Evolutionary conservation across 108 stramenopile genomes (phyloP).

Genomic region (Asterionellopsis glacialis): DNA sequence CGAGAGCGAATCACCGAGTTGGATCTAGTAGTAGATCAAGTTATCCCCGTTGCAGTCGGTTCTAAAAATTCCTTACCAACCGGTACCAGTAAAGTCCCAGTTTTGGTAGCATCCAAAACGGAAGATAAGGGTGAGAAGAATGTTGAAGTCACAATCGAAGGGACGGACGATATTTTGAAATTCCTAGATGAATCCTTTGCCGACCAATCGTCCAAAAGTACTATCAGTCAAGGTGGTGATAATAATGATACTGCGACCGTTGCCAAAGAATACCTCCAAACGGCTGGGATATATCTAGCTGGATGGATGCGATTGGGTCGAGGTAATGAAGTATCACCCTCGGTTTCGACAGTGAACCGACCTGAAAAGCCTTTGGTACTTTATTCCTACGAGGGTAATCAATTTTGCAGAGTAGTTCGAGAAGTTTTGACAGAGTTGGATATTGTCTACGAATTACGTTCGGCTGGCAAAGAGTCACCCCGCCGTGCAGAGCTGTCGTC

Average conservation of each 20-base stretch:
- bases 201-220: no score
- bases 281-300: no score
- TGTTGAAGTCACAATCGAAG: no score
- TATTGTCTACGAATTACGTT: conserved; percentile 67
- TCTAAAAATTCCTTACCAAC: conserved; percentile 17
- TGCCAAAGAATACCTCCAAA: conserved; percentile 12
- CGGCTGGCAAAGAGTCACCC: conserved; percentile 71
- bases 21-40: conserved; percentile 63
- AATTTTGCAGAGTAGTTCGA: conserved; percentile 83
- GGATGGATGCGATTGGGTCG: conserved; percentile 25
- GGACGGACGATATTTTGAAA: conserved; percentile 11
- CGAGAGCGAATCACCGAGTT: conserved; percentile 82
- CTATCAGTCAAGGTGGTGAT: no score
- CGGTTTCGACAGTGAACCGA: conserved; percentile 1
- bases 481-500: conserved; percentile 65
- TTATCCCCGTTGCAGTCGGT: conserved; percentile 36
- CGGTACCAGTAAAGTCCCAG: conserved; percentile 14
- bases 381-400: conserved; percentile 77
- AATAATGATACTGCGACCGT: background rate
- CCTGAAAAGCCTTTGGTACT: conserved; percentile 36
- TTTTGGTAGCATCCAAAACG: conserved; percentile 24
- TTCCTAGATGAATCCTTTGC: conserved; percentile 1
- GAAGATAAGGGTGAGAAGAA: conserved; percentile 25
- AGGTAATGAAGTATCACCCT: conserved; percentile 14
- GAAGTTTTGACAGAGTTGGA: conserved; percentile 87